Conservation (phyloP, 345 rosid genomes). For the Hypericum perforatum region DNA sequence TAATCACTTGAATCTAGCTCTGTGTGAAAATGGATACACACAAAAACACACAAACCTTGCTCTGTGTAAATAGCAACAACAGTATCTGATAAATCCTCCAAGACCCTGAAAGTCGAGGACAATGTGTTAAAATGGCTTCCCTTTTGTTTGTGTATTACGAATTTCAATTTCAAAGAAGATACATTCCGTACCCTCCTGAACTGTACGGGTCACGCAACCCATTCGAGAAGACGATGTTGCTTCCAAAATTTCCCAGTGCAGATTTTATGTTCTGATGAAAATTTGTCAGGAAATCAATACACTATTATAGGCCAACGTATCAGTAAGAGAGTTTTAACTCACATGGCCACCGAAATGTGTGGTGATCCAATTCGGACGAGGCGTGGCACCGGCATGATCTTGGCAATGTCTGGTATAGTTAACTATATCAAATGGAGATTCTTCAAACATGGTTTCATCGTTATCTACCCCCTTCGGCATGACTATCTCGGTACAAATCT, state of each 20-base stretch:
- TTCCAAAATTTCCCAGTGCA: constrained; percentile 29
- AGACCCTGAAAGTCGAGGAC: constrained; percentile 19
- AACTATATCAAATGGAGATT: constrained; percentile 14
- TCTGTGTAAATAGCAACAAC: constrained; percentile 30
- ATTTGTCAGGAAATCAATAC: not conserved
- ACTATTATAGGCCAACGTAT: not conserved
- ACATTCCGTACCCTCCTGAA: constrained; percentile 31
- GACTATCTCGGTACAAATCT: constrained; percentile 22
- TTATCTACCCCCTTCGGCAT: constrained; percentile 9
- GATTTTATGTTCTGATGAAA: constrained; percentile 33
- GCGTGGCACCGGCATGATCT: constrained; percentile 7
- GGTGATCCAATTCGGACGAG: constrained; percentile 22
- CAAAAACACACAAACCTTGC: constrained; percentile 16
- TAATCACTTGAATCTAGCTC: too few species aligned
- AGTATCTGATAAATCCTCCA: constrained; percentile 34
- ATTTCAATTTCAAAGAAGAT: not conserved
- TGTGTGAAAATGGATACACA: too few species aligned
- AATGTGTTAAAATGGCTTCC: not conserved
- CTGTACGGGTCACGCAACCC: constrained; percentile 42
- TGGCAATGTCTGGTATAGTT: constrained; percentile 5
- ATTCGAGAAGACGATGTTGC: constrained; percentile 46
- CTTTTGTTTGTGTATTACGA: too few species aligned
- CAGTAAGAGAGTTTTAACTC: not conserved
- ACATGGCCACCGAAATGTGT: constrained; percentile 34
- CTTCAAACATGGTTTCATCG: constrained; percentile 24